These are phyloP conservation scores for Pyropia yezoensis DNA, from an alignment of 23 red algal genomes.

Conservation along the genomic window DNA sequence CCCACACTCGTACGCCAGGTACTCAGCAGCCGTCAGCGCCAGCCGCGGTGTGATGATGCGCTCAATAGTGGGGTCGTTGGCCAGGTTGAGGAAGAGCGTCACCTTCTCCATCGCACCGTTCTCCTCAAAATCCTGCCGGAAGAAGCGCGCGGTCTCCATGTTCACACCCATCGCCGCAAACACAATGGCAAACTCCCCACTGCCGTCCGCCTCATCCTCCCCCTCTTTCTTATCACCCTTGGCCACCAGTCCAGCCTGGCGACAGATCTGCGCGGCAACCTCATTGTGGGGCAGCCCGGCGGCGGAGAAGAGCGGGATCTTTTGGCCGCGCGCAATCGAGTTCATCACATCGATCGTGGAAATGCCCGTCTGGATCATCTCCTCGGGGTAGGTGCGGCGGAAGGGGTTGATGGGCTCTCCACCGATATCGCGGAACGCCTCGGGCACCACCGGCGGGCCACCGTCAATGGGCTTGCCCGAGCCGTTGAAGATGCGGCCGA, in stretches of 20 bases:
- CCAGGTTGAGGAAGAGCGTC: constrained; percentile 92
- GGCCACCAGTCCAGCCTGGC: constrained; percentile 80
- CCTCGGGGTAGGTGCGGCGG: constrained; percentile 85
- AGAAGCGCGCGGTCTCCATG: constrained; percentile 97
- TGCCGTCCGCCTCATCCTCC: constrained; percentile 8
- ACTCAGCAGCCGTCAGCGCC: constrained; percentile 92
- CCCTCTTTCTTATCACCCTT: background rate
- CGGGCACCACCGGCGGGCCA: constrained; percentile 83
- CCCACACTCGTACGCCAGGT: constrained; percentile 94
- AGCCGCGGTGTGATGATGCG: constrained; percentile 97
- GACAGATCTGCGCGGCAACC: constrained; percentile 96
- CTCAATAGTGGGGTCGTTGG: constrained; percentile 97
- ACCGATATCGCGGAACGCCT: constrained; percentile 82
- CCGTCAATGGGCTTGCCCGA: constrained; percentile 94
- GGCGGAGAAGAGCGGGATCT: constrained; percentile 94
- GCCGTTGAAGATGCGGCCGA: constrained; percentile 96
- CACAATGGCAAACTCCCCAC: constrained; percentile 90
- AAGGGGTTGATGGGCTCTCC: constrained; percentile 89
- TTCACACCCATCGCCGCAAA: constrained; percentile 99
- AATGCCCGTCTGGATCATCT: constrained; percentile 98
- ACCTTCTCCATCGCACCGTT: constrained; percentile 92
- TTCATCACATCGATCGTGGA: constrained; percentile 99
- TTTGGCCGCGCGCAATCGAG: constrained; percentile 91
- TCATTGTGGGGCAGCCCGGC: constrained; percentile 93
- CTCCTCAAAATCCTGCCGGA: constrained; percentile 96